Evolutionary conservation across 139 green algal genomes (phyloP), one percentile per base, ranked within the genome.

Genomic region (Chlorella sp.): DNA sequence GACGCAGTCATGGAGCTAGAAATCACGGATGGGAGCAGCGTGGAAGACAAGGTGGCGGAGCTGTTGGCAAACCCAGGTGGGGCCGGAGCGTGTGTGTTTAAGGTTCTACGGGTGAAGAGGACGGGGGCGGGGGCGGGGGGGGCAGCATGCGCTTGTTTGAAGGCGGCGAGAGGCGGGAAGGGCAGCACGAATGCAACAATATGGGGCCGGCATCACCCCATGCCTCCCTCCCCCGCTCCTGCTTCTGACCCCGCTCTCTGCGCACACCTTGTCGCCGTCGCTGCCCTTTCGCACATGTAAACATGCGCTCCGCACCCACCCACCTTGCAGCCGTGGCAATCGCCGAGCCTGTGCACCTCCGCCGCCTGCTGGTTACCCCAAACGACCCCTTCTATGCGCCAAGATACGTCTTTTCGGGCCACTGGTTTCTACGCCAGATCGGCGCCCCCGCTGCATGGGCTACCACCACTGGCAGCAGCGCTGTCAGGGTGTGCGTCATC

Each of bases 401-500:
- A 0, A 30, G 24, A 3, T 9, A 11, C 24, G 24, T 1, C 40
- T 32, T 24, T 3, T 60, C 78, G 9, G 40, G 40, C 78, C 40
- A 66, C 85, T 92, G 84, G 83, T 18, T 26, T 30, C 83, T 92
- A 12, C 28, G 1, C 11, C 71, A 87, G 37, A 83, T 90, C 1
- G 30, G 40, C 21, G 84, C 81, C 22, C 34, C 61, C 24, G 16
- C 53, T 53, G 90, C 78, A 53, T 92, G 90, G 90, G 77, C 32
- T 28, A 60, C 68, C 19, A 60, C 57, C 37, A 88, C 61, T 28
- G 90, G 85, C 42, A 84, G 77, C 95, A 2, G 26, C 2, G 12
- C 39, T 26, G 78, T 71, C 53, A 86, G 94, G 32, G 94, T 98
- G 32, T 96, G 95, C 53, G 90, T 97, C 40, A 92, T 97, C 11